These are phyloP conservation scores for Microbotryum saponariae DNA, from an alignment of 1,284 basidiomycete genomes.

Conservation along the genomic window DNA sequence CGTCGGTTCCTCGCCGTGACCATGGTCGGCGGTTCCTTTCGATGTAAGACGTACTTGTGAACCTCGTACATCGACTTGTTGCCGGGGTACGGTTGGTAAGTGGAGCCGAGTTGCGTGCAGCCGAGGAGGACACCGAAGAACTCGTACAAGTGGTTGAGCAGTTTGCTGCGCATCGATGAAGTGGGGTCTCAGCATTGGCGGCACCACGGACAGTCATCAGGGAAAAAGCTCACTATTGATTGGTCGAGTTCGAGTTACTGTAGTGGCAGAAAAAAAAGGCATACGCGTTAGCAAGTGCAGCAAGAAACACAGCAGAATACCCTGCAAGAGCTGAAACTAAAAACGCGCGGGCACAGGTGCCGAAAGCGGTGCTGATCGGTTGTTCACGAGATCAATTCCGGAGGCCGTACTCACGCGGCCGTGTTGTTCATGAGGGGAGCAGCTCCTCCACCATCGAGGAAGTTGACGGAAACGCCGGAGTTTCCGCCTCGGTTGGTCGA, in stretches of 20 bases:
- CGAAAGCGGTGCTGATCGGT: no score
- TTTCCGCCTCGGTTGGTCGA: slow-evolving; percentile 22
- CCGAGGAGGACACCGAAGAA: slow-evolving; percentile 28
- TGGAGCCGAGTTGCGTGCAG: slow-evolving; percentile 14
- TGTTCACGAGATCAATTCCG: no score
- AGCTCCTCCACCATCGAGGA: slow-evolving; percentile 31
- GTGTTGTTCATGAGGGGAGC: slow-evolving; percentile 24
- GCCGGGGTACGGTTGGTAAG: slow-evolving; percentile 17
- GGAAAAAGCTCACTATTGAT: no score
- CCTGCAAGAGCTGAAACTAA: slow-evolving; percentile 1
- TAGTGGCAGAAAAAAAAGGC: no score
- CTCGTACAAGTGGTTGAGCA: slow-evolving; percentile 28
- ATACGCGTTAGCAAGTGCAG: no score
- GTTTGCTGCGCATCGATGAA: neutral
- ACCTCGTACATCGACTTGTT: slow-evolving; percentile 22
- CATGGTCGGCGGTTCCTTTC: no score
- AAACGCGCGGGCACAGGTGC: no score
- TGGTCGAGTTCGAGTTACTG: no score
- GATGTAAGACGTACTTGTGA: slow-evolving; percentile 7
- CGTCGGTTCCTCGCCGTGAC: no score
- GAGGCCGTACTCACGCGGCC: slow-evolving; percentile 7
- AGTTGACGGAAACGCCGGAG: slow-evolving; percentile 18
- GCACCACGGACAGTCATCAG: no score
- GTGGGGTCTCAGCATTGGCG: no score
- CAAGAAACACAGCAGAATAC: neutral